Conservation (phyloP, 1,284 basidiomycete species). For the Meira miltonrushii region DNA sequence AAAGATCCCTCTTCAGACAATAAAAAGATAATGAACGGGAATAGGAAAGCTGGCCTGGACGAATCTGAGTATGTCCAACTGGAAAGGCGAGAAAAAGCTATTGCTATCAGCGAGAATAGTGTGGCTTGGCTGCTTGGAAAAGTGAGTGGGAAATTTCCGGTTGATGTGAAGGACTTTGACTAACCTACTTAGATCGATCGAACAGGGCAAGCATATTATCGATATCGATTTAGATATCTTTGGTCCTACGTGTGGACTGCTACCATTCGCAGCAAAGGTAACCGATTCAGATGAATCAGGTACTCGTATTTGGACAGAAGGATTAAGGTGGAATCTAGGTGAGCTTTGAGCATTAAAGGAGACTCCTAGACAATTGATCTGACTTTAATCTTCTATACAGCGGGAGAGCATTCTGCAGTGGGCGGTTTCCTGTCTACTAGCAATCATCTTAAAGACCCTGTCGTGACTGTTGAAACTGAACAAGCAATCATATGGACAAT, state of each 20-base stretch:
- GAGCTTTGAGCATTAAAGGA: slow-evolving; percentile 29
- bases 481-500: slow-evolving; percentile 83
- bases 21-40: neutral
- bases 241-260: slow-evolving; percentile 83
- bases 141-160: slow-evolving; percentile 56
- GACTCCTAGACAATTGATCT: neutral
- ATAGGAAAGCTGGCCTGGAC: neutral
- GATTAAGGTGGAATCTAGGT: slow-evolving; percentile 87
- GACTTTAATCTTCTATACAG: neutral
- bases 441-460: slow-evolving; percentile 65
- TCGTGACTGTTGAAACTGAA: slow-evolving; percentile 71
- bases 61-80: slow-evolving; percentile 19
- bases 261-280: slow-evolving; percentile 68
- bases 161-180: slow-evolving; percentile 13
- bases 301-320: slow-evolving; percentile 71
- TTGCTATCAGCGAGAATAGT: slow-evolving; percentile 77
- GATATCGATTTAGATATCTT: slow-evolving; percentile 67
- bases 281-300: slow-evolving; percentile 54
- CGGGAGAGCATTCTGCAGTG: slow-evolving; percentile 22
- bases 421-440: slow-evolving; percentile 69
- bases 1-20: slow-evolving; percentile 51
- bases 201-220: slow-evolving; percentile 73
- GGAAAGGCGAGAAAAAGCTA: slow-evolving; percentile 62
- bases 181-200: neutral
- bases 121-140: slow-evolving; percentile 79